A percentile compares a stretch with the other conserved stretches of the same genome.
These are phyloP conservation scores for Ogataea nitratoaversa DNA, from an alignment of 805 yeast species.

Conservation along the genomic window DNA sequence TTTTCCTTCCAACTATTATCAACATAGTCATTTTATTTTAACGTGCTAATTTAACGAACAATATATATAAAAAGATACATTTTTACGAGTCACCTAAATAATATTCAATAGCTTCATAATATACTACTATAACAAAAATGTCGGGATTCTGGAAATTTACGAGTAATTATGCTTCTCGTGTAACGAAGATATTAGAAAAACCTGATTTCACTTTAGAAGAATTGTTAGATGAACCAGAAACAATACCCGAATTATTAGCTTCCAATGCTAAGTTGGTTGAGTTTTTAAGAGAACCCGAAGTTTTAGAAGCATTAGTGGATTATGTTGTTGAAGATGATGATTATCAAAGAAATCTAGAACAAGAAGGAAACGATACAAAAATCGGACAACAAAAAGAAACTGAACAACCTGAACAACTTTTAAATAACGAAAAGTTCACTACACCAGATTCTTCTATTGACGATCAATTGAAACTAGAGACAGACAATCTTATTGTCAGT, in stretches of 20 bases:
- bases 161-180: constrained; percentile 55
- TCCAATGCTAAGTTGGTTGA: constrained; percentile 75
- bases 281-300: constrained; percentile 73
- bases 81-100: background rate
- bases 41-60: background rate
- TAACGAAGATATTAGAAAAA: constrained; percentile 48
- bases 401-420: constrained; percentile 4
- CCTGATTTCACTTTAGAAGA: constrained; percentile 48
- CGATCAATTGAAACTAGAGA: background rate
- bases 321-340: constrained; percentile 53
- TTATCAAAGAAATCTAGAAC: constrained; percentile 29
- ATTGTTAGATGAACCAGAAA: constrained; percentile 68
- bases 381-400: constrained; percentile 5
- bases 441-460: constrained; percentile 12
- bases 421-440: background rate
- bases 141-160: constrained; percentile 36
- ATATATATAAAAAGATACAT: background rate
- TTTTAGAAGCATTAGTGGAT: constrained; percentile 63
- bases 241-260: constrained; percentile 66
- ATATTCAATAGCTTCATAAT: background rate
- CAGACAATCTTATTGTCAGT: too few species aligned
- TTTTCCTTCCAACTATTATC: constrained; percentile 2
- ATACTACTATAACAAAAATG: constrained; percentile 16
- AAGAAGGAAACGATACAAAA: too few species aligned
- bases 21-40: background rate